These are phyloP conservation scores for Aristolochia fimbriata DNA, from an alignment of 164 flowering plant genomes.

Conservation along the genomic window DNA sequence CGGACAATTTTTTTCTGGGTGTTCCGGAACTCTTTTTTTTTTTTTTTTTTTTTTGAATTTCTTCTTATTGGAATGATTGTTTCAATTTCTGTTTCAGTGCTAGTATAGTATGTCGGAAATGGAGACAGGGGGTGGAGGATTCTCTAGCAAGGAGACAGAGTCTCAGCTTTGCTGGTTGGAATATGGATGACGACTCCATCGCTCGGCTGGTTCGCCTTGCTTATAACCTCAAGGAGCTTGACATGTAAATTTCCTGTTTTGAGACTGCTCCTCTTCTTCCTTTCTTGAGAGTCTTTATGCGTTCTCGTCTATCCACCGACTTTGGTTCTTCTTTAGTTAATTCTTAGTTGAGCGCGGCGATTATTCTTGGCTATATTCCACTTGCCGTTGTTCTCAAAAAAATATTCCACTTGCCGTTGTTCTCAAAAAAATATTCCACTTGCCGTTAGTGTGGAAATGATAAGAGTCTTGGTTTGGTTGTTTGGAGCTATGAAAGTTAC, in stretches of 20 bases:
- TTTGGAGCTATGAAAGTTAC: neutral
- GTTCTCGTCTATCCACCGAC: neutral
- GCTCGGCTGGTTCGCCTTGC: constrained; percentile 61
- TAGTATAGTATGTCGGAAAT: constrained; percentile 66
- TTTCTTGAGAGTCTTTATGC: neutral
- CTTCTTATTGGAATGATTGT: neutral
- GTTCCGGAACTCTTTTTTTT: too few relatives aligned
- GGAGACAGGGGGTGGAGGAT: constrained; percentile 76
- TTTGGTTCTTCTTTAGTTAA: neutral
- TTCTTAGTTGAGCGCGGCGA: neutral
- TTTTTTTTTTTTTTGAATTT: too few relatives aligned
- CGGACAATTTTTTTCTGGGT: too few relatives aligned
- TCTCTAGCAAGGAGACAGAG: constrained; percentile 55
- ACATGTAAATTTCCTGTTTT: constrained; percentile 39
- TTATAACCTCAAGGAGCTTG: constrained; percentile 77
- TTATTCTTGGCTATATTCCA: neutral
- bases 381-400: too few relatives aligned
- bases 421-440: too few relatives aligned
- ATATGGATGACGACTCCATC: constrained; percentile 82
- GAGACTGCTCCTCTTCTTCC: constrained; percentile 7
- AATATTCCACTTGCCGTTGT: too few relatives aligned
- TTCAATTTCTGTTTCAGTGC: constrained; percentile 3
- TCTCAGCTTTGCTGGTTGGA: constrained; percentile 78
- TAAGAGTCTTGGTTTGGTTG: neutral
- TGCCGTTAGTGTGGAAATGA: neutral